Conservation (phyloP, 148 eudicot genomes). For the Tetragonia tetragonoides region DNA sequence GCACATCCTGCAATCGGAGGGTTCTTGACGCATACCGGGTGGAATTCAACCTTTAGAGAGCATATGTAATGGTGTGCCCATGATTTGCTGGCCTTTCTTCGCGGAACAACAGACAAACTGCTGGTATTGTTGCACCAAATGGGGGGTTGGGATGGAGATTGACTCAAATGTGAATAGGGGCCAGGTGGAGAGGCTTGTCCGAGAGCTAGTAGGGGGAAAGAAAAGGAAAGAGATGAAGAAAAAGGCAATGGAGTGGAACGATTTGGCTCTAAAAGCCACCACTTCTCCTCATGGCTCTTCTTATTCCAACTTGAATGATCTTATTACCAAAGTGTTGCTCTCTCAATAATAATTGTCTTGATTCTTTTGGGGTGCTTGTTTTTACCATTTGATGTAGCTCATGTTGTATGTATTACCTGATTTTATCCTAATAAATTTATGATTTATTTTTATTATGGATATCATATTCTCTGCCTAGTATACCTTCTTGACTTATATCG, state of each 20-base stretch:
- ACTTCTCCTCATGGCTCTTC: slow-evolving; percentile 26
- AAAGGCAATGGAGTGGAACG: slow-evolving; percentile 24
- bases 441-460: no score
- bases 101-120: slow-evolving; percentile 40
- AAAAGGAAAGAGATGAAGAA: slow-evolving; percentile 32
- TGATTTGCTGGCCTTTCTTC: slow-evolving; percentile 39
- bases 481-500: no score
- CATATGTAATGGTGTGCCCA: slow-evolving; percentile 27
- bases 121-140: slow-evolving; percentile 30
- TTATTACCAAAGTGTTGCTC: slow-evolving; percentile 11
- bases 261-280: slow-evolving; percentile 23
- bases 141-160: slow-evolving; percentile 38
- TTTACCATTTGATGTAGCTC: no score
- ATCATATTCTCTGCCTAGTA: no score
- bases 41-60: slow-evolving; percentile 32
- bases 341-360: neutral
- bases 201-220: slow-evolving; percentile 31
- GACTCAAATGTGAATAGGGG: slow-evolving; percentile 26
- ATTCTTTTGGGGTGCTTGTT: no score
- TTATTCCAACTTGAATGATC: slow-evolving; percentile 17
- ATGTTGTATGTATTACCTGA: no score
- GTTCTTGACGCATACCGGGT: slow-evolving; percentile 36
- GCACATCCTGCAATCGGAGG: slow-evolving; percentile 28
- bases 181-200: slow-evolving; percentile 29
- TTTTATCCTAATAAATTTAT: no score